Percentiles rank a stretch among this genome's conserved stretches.
Conservation (phyloP, 805 yeast species). For the Saturnispora silvae region DNA sequence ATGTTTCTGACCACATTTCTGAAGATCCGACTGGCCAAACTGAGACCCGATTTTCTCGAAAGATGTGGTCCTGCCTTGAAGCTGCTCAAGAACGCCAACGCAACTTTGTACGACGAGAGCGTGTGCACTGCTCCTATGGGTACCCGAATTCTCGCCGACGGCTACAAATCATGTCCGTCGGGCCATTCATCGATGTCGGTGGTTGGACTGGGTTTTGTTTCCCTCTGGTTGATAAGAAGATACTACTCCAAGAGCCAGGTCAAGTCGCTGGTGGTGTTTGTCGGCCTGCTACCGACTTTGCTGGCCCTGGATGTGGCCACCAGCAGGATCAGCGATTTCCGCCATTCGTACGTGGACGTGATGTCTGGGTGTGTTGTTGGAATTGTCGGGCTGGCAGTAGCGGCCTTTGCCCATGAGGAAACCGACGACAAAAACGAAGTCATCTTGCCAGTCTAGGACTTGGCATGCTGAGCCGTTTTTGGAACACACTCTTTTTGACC, state of each 20-base stretch:
- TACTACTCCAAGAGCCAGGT: not conserved
- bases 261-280: constrained; percentile 7
- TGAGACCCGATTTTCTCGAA: constrained; percentile 80
- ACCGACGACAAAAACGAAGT: not conserved
- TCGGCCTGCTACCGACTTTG: constrained; percentile 31
- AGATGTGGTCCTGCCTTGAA: constrained; percentile 46
- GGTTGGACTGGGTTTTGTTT: constrained; percentile 52
- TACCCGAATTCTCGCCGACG: constrained; percentile 35
- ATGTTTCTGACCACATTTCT: constrained; percentile 58
- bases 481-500: too few relatives aligned
- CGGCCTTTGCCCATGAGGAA: not conserved
- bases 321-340: constrained; percentile 81
- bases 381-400: not conserved
- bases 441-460: not conserved
- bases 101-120: constrained; percentile 20
- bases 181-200: constrained; percentile 67
- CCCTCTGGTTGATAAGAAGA: constrained; percentile 30
- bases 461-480: constrained; percentile 1
- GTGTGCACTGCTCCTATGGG: constrained; percentile 29
- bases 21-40: constrained; percentile 75
- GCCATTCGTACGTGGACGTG: constrained; percentile 84
- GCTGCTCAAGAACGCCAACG: constrained; percentile 25
- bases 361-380: constrained; percentile 44
- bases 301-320: constrained; percentile 10
- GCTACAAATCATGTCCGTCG: constrained; percentile 71